Evolutionary conservation across 306 rosid species (phyloP), one percentile per base, ranked within the genome.

Genomic region (Nissolia schottii): DNA sequence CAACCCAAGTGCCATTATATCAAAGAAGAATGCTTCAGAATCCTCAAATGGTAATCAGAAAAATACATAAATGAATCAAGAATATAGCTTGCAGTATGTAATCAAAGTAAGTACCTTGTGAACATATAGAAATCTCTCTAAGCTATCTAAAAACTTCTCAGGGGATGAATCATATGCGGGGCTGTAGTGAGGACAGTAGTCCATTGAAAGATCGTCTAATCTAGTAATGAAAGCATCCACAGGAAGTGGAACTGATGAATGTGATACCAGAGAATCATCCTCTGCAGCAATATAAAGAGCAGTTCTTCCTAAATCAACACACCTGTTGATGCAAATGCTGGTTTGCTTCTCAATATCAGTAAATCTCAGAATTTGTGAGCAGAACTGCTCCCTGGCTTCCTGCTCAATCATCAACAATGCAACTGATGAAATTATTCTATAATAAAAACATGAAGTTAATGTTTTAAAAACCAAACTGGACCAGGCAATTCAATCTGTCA

Each of bases 211-310:
- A 79, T 89, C 96, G 72, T 81, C 96, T 80, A 93, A 55, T 75
- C 96, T 86, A 8, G 57, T 69, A 24, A 89, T 27, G 65, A 89
- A 93, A 77, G 90, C 94, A 82, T 93, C 96, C 3, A 91, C 92
- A 0, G 98, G 97, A 62, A 91, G 96, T 6, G 96, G 96, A 77
- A 94, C 98, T 0, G 97, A 94, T 0, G 98, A 94, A 86, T 94
- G 97, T 15, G 97, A 94, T 46, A 91, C 87, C 2, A 94, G 85
- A 32, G 97, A 94, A 84, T 91, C 98, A 86, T 94, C 98, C 83
- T 94, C 98, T 41, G 97, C 96, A 6, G 94, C 97, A 25, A 91
- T 83, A 46, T 76, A 89, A 20, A 91, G 92, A 73, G 97, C 96
- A 9, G 94, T 78, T 77, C 76, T 91, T 35, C 94, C 98, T 81